Evolutionary conservation across 148 eudicot genomes (phyloP).

Genomic region (Cornus suecica): DNA sequence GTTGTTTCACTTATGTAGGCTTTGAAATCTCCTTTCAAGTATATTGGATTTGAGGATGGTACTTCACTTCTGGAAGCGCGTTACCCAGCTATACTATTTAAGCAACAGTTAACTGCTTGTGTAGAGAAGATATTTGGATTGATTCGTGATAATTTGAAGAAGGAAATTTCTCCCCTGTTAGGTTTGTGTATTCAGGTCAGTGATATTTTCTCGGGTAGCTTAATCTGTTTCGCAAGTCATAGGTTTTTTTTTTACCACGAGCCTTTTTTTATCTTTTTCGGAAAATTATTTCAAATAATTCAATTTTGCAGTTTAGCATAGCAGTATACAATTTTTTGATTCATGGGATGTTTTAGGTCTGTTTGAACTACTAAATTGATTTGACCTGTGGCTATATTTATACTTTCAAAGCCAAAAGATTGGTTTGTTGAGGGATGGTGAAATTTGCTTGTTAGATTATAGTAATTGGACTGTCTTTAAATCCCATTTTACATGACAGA

Average conservation of each 20-base stretch:
- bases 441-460: neutral
- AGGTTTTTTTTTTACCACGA: neutral
- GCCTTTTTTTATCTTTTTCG: neutral
- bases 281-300: too few species aligned
- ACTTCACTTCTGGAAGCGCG: slow-evolving; percentile 75
- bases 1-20: slow-evolving; percentile 33
- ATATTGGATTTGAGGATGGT: slow-evolving; percentile 84
- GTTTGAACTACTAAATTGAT: too few species aligned
- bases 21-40: slow-evolving; percentile 58
- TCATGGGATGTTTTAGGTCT: too few species aligned
- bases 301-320: too few species aligned
- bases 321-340: too few species aligned
- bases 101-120: slow-evolving; percentile 94
- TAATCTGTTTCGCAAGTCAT: neutral
- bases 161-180: slow-evolving; percentile 88
- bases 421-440: neutral
- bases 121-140: slow-evolving; percentile 97
- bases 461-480: neutral
- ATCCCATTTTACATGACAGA: too few species aligned
- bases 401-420: neutral
- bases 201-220: neutral
- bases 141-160: slow-evolving; percentile 97
- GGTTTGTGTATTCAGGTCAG: slow-evolving; percentile 84
- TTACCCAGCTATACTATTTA: slow-evolving; percentile 90
- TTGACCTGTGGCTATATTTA: too few species aligned